Conservation (phyloP, 176 grass and related monocot genomes). For the Cocos nucifera region DNA sequence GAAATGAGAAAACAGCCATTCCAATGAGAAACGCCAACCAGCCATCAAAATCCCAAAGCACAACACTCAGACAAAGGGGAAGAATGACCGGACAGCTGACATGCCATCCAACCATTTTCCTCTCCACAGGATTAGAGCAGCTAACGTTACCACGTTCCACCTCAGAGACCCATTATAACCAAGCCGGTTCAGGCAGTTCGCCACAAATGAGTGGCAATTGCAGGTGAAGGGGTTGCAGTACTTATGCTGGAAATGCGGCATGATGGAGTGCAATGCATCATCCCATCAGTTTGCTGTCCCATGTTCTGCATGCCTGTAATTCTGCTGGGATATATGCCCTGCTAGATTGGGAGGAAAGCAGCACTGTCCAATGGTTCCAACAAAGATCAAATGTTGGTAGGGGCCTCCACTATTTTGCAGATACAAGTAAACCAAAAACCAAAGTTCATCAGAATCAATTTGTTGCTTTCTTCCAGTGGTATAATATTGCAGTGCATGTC, state of each 20-base stretch:
- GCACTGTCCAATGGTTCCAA: slow-evolving; percentile 35
- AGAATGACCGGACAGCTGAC: slow-evolving; percentile 49
- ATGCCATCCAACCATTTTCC: slow-evolving; percentile 70
- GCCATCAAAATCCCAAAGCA: slow-evolving; percentile 63
- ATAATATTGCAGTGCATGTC: too few relatives aligned
- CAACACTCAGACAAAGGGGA: slow-evolving; percentile 46
- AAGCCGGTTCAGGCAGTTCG: slow-evolving; percentile 55
- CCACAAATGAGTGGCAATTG: slow-evolving; percentile 71
- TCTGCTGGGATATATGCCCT: slow-evolving; percentile 37
- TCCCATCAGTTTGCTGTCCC: slow-evolving; percentile 77
- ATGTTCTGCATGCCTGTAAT: slow-evolving; percentile 62
- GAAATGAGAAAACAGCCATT: slow-evolving; percentile 61
- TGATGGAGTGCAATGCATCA: slow-evolving; percentile 40
- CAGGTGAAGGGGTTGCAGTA: slow-evolving; percentile 82
- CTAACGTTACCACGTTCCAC: slow-evolving; percentile 66
- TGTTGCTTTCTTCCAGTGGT: too few relatives aligned
- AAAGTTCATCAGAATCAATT: too few relatives aligned
- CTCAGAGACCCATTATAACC: slow-evolving; percentile 44
- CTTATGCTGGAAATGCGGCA: slow-evolving; percentile 70
- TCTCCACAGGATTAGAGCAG: slow-evolving; percentile 49
- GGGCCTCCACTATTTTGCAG: too few relatives aligned
- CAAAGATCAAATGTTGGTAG: background rate
- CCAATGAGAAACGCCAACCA: slow-evolving; percentile 81
- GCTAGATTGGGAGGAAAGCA: slow-evolving; percentile 74
- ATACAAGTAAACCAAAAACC: too few relatives aligned